A percentile compares a stretch with the other conserved stretches of the same genome.
phyloP scores from a whole-genome alignment of 257 asterid genomes.

The Gentiana dahurica region DNA sequence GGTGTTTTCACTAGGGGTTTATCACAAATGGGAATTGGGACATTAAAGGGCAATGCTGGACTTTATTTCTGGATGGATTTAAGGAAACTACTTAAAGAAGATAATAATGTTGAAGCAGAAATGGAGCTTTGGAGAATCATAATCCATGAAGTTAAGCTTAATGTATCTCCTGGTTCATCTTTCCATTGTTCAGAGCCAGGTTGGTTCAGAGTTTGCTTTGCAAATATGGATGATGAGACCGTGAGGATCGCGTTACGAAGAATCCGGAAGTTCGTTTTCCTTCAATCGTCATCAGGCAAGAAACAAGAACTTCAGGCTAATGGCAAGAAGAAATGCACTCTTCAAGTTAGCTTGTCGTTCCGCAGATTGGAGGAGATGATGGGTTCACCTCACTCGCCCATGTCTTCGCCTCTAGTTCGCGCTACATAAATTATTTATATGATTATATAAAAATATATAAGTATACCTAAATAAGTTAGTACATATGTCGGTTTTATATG shows the following conservation, averaged over 20 bases:
- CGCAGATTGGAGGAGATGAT: slow-evolving; percentile 45
- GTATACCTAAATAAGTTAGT: too few species aligned
- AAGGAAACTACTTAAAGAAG: slow-evolving; percentile 31
- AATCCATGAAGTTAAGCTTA: slow-evolving; percentile 54
- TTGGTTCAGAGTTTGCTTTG: slow-evolving; percentile 83
- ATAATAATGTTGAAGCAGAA: slow-evolving; percentile 47
- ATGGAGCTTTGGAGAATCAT: slow-evolving; percentile 52
- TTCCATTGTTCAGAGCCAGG: slow-evolving; percentile 81
- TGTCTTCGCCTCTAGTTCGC: slow-evolving; percentile 76
- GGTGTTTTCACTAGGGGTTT: slow-evolving; percentile 29
- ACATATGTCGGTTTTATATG: too few species aligned
- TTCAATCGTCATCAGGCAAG: slow-evolving; percentile 12
- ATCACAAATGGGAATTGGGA: slow-evolving; percentile 38
- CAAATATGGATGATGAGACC: slow-evolving; percentile 68
- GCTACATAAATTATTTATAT: slow-evolving; percentile 22
- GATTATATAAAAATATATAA: too few species aligned
- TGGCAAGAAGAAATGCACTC: slow-evolving; percentile 38
- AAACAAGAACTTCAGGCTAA: slow-evolving; percentile 11
- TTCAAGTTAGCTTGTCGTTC: slow-evolving; percentile 65
- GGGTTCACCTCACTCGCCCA: slow-evolving; percentile 69
- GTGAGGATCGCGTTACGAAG: slow-evolving; percentile 38
- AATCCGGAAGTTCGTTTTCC: slow-evolving; percentile 38
- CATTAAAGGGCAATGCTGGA: slow-evolving; percentile 52
- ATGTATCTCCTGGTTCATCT: slow-evolving; percentile 68
- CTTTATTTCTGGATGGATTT: slow-evolving; percentile 70